Conservation (phyloP, 495 filamentous ascomycete species). For the Podospora comata region DNA sequence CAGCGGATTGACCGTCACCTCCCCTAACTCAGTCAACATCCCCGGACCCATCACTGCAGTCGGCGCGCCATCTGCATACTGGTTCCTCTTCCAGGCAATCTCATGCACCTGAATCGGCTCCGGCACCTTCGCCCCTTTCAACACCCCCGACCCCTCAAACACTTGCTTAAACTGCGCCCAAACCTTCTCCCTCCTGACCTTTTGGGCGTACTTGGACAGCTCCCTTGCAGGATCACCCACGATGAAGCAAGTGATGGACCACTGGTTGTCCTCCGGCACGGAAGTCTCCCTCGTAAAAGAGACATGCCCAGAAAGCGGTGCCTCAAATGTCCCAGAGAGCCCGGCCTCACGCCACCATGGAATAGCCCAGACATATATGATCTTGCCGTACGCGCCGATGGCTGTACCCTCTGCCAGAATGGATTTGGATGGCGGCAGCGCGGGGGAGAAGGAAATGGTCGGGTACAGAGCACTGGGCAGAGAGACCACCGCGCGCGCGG, state of each 20-base stretch:
- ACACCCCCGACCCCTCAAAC: slow-evolving; percentile 1
- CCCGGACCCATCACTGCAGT: slow-evolving; percentile 11
- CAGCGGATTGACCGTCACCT: background rate
- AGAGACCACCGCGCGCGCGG: background rate
- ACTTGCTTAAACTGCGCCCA: slow-evolving; percentile 11
- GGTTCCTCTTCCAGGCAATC: background rate
- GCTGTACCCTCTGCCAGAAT: slow-evolving; percentile 22
- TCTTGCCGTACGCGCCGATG: slow-evolving; percentile 41
- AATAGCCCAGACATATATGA: slow-evolving; percentile 34
- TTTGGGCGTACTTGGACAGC: background rate
- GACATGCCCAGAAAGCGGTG: slow-evolving; percentile 34
- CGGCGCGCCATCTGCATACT: background rate
- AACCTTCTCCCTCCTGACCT: background rate
- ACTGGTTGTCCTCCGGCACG: slow-evolving; percentile 33
- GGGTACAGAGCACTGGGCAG: background rate
- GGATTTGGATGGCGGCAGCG: slow-evolving; percentile 20
- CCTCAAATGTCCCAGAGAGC: slow-evolving; percentile 36
- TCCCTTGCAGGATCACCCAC: slow-evolving; percentile 16
- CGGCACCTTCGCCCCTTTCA: background rate
- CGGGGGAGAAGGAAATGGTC: background rate
- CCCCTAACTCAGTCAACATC: background rate
- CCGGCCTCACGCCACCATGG: slow-evolving; percentile 42
- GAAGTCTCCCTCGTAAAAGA: slow-evolving; percentile 42
- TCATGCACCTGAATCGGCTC: background rate
- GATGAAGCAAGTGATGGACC: slow-evolving; percentile 44